A percentile compares a stretch with the other conserved stretches of the same genome.
Conservation (phyloP, 179 eudicot species). For the Monotropa hypopitys region DNA sequence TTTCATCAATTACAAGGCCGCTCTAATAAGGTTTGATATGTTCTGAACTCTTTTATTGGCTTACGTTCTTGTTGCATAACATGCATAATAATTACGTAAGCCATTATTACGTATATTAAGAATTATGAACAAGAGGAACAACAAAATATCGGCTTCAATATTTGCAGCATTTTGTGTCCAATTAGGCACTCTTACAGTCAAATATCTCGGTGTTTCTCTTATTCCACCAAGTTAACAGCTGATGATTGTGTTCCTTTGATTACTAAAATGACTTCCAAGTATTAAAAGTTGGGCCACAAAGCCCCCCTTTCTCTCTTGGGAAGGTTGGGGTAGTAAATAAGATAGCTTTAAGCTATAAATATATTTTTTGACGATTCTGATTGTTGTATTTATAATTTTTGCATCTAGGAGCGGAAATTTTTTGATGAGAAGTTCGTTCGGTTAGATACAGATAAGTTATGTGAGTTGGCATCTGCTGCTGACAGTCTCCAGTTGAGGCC, state of each 20-base stretch:
- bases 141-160: not conserved
- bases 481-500: slow-evolving; percentile 64
- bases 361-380: not conserved
- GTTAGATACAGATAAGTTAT: slow-evolving; percentile 43
- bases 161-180: not conserved
- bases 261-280: not conserved
- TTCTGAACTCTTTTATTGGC: not conserved
- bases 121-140: not conserved
- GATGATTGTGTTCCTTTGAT: not conserved
- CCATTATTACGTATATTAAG: not conserved
- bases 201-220: not conserved
- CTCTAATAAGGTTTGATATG: slow-evolving; percentile 47
- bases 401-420: slow-evolving; percentile 53
- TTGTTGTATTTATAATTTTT: not conserved
- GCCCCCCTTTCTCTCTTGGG: no score
- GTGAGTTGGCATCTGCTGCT: slow-evolving; percentile 63
- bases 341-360: not conserved
- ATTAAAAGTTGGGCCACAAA: not conserved
- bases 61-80: not conserved
- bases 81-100: slow-evolving; percentile 2
- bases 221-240: not conserved
- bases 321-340: not conserved
- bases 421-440: slow-evolving; percentile 55
- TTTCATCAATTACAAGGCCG: slow-evolving; percentile 72
- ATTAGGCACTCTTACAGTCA: not conserved